phyloP scores from a whole-genome alignment of 1,139 yeast species.

The Sugiyamaella paludigena region DNA sequence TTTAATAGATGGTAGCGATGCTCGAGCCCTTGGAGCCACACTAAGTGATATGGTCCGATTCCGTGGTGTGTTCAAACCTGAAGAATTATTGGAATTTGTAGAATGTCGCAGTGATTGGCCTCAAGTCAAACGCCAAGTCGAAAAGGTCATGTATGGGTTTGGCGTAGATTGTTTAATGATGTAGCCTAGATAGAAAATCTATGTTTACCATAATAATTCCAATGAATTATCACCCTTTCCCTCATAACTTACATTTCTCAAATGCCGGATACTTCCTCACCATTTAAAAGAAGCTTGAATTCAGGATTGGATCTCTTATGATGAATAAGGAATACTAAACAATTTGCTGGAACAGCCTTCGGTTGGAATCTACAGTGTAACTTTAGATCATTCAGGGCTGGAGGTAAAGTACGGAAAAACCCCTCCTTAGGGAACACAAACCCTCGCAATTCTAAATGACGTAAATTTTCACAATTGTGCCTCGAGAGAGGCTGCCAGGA shows the following conservation, averaged over 20 bases:
- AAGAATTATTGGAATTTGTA: conserved; percentile 89
- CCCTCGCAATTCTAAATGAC: conserved; percentile 23
- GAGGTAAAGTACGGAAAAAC: conserved; percentile 22
- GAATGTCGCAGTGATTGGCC: conserved; percentile 88
- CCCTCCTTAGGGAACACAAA: conserved; percentile 25
- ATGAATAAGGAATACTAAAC: conserved; percentile 1
- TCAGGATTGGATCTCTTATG: conserved; percentile 1
- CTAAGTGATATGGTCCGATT: conserved; percentile 82
- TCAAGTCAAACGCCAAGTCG: conserved; percentile 71
- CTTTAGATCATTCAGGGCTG: conserved; percentile 15
- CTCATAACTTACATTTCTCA: neutral
- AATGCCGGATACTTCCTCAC: neutral
- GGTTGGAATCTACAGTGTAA: conserved; percentile 7
- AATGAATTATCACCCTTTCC: neutral
- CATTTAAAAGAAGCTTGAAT: conserved; percentile 6
- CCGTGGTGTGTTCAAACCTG: conserved; percentile 87
- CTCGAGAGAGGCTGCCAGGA: conserved; percentile 26
- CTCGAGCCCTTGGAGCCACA: conserved; percentile 80
- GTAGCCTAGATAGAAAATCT: conserved; percentile 30
- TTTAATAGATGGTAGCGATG: conserved; percentile 68
- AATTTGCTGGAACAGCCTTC: conserved; percentile 12
- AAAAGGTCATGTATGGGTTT: conserved; percentile 91
- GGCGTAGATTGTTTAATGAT: conserved; percentile 60
- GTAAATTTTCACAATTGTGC: conserved; percentile 19
- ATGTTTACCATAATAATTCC: too few relatives aligned